phyloP scores from a whole-genome alignment of 441 rosid genomes.

The Pelargonium myrrhifolium region DNA sequence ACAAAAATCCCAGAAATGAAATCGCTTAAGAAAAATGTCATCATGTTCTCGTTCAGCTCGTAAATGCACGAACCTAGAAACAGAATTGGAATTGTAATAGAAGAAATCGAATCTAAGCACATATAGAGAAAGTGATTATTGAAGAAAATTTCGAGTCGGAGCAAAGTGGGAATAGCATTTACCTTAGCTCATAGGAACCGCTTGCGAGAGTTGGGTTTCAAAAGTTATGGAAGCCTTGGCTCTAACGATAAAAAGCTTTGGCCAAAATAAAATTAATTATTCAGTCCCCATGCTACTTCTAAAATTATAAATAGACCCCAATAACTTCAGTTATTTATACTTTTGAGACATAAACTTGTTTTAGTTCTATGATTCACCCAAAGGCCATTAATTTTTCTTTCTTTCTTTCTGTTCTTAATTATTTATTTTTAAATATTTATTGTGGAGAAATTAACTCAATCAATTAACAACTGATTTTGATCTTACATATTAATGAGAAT shows the following conservation, averaged over 20 bases:
- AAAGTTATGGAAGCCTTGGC: background rate
- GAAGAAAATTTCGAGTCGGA: background rate
- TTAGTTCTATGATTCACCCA: too few relatives aligned
- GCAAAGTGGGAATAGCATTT: background rate
- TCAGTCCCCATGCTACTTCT: background rate
- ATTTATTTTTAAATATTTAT: too few relatives aligned
- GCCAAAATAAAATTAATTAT: background rate
- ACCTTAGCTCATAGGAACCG: slow-evolving; percentile 7
- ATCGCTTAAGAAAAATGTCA: background rate
- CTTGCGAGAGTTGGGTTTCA: background rate
- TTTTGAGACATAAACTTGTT: too few relatives aligned
- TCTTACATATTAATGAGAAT: too few relatives aligned
- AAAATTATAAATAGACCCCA: background rate
- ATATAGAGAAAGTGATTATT: background rate
- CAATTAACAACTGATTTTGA: too few relatives aligned
- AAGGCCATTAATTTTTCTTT: too few relatives aligned
- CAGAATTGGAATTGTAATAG: background rate
- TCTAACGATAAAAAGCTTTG: background rate
- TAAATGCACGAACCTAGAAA: background rate
- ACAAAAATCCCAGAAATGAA: background rate
- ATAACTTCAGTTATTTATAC: background rate
- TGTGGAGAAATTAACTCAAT: too few relatives aligned
- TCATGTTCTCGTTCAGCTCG: slow-evolving; percentile 3
- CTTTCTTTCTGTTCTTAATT: too few relatives aligned
- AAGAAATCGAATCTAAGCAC: background rate